phyloP scores from a whole-genome alignment of 140 eudicot species.

The Bidens hawaiensis region DNA sequence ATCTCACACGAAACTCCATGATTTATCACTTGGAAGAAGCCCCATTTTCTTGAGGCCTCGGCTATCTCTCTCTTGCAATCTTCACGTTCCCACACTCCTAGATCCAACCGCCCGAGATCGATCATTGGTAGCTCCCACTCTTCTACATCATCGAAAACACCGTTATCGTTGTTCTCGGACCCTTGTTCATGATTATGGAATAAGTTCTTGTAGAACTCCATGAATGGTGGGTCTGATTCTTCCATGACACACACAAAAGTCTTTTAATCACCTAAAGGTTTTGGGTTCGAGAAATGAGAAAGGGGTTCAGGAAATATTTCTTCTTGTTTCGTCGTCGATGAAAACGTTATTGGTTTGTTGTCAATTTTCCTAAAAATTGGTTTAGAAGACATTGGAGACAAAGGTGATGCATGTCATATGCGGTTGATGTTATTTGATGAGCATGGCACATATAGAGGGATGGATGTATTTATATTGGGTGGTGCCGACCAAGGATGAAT shows the following conservation, averaged over 20 bases:
- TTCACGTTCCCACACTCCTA: slow-evolving; percentile 37
- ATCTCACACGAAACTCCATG: slow-evolving; percentile 56
- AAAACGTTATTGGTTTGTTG: slow-evolving; percentile 39
- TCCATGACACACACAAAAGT: too few relatives aligned
- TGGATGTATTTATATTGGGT: slow-evolving; percentile 7
- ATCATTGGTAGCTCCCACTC: slow-evolving; percentile 69
- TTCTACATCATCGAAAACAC: slow-evolving; percentile 25
- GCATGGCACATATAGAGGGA: slow-evolving; percentile 19
- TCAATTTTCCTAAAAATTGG: slow-evolving; percentile 13
- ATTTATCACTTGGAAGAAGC: slow-evolving; percentile 79
- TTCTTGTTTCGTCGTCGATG: slow-evolving; percentile 43
- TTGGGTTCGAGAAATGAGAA: not conserved
- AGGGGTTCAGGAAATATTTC: slow-evolving; percentile 18
- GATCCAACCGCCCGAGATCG: slow-evolving; percentile 48
- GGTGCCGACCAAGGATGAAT: slow-evolving; percentile 22
- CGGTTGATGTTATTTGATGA: slow-evolving; percentile 10
- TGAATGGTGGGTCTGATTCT: slow-evolving; percentile 62
- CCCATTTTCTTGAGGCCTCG: slow-evolving; percentile 78
- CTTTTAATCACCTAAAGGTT: too few relatives aligned
- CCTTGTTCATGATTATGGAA: not conserved
- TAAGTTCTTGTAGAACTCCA: slow-evolving; percentile 43
- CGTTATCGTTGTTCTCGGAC: not conserved
- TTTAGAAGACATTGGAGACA: slow-evolving; percentile 23
- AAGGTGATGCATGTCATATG: slow-evolving; percentile 41
- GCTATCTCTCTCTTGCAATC: slow-evolving; percentile 59